Evolutionary conservation across 2,329 filamentous ascomycete genomes (phyloP).

Genomic region (Acephala macrosclerotiorum): DNA sequence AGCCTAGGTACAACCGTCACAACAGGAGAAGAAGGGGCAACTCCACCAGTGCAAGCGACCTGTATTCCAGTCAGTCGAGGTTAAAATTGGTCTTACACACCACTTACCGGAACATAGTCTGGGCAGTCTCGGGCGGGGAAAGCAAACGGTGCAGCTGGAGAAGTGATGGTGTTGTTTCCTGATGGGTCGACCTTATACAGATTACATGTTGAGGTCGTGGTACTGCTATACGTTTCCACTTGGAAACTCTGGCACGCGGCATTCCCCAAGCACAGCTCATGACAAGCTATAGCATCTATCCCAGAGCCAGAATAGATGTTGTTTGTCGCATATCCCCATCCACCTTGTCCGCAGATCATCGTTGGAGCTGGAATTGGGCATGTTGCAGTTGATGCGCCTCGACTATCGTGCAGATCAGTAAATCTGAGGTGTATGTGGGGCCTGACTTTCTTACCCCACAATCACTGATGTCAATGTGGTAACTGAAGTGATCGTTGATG

Average conservation of each 20-base stretch:
- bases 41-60: background rate
- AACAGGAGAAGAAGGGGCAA: background rate
- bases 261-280: conserved; percentile 30
- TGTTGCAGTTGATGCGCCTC: conserved; percentile 12
- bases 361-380: conserved; percentile 25
- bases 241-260: conserved; percentile 29
- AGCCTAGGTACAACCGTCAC: background rate
- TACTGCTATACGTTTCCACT: conserved; percentile 17
- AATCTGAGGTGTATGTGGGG: background rate
- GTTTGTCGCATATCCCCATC: conserved; percentile 32
- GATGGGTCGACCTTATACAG: conserved; percentile 24
- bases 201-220: conserved; percentile 25
- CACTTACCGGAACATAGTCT: conserved; percentile 25
- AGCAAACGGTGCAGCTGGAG: conserved; percentile 22
- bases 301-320: conserved; percentile 27
- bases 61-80: background rate
- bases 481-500: conserved; percentile 16
- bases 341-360: conserved; percentile 23
- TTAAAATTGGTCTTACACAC: background rate
- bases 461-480: background rate
- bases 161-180: conserved; percentile 20
- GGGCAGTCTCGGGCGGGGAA: conserved; percentile 30
- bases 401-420: background rate
- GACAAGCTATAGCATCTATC: conserved; percentile 24
- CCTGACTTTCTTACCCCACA: background rate